Conservation (phyloP, 2,329 filamentous ascomycete species). For the Talaromyces albobiverticillius region DNA sequence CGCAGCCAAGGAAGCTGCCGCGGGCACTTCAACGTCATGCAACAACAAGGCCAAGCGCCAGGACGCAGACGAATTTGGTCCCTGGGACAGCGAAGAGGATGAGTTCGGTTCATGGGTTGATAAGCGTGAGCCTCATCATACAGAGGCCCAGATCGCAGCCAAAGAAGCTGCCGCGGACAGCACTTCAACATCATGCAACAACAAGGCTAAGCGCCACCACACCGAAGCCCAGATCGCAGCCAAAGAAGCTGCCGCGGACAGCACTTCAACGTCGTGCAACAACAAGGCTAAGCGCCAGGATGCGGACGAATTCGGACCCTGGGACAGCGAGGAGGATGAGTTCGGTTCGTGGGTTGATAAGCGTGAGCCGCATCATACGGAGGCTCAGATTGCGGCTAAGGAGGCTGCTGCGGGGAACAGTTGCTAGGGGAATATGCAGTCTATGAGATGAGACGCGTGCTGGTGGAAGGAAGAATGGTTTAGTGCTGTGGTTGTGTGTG, state of each 20-base stretch:
- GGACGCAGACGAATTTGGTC: too few relatives aligned
- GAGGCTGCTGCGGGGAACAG: conserved; percentile 5
- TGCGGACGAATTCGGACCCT: too few relatives aligned
- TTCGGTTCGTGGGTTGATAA: background rate
- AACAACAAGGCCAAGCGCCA: background rate
- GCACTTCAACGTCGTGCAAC: too few relatives aligned
- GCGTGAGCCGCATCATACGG: background rate
- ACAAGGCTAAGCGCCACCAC: too few relatives aligned
- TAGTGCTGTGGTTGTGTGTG: too few relatives aligned
- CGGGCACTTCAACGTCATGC: too few relatives aligned
- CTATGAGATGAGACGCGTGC: too few relatives aligned
- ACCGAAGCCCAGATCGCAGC: conserved; percentile 6
- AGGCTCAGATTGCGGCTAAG: background rate
- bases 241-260: background rate
- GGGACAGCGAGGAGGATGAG: too few relatives aligned
- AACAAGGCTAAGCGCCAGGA: too few relatives aligned
- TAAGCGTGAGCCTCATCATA: background rate
- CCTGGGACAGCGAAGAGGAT: too few relatives aligned
- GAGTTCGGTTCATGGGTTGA: background rate
- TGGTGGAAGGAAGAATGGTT: too few relatives aligned
- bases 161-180: conserved; percentile 3
- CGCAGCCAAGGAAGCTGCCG: background rate
- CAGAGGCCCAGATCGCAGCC: background rate
- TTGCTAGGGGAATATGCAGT: too few relatives aligned
- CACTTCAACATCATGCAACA: background rate